phyloP scores from a whole-genome alignment of 2,329 filamentous ascomycete species.

The Cladosporium oxysporum region DNA sequence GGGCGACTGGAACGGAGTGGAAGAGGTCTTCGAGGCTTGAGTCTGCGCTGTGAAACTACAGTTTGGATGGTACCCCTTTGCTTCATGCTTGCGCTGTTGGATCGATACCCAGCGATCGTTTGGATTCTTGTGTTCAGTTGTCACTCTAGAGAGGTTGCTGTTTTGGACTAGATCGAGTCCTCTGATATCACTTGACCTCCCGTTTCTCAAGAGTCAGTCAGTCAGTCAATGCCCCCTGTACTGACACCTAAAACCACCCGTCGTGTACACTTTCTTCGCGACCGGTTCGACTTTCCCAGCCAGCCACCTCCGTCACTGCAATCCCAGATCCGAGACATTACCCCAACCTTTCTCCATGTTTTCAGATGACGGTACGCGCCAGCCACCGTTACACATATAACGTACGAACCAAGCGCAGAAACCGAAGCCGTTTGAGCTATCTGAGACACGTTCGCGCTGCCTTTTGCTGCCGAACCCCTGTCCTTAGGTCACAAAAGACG shows the following conservation, averaged over 20 bases:
- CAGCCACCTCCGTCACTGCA: background rate
- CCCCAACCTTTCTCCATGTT: background rate
- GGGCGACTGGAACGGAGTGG: conserved; percentile 64
- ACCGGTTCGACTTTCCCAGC: background rate
- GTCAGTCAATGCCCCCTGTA: background rate
- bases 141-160: background rate
- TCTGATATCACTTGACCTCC: background rate
- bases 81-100: conserved; percentile 17
- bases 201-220: background rate
- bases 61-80: background rate
- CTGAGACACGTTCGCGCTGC: background rate
- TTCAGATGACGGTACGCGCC: background rate
- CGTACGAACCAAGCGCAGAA: background rate
- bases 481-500: background rate
- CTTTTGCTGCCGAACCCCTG: background rate
- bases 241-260: background rate
- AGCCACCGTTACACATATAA: background rate
- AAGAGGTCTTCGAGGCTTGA: conserved; percentile 54
- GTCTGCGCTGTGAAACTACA: background rate
- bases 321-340: background rate
- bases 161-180: background rate
- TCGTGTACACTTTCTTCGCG: background rate
- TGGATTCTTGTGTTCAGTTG: background rate
- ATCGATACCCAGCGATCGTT: conserved; percentile 14
- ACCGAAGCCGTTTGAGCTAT: background rate